Evolutionary conservation across 2,329 filamentous ascomycete genomes (phyloP), one percentile per base, ranked within the genome.

Genomic region (Atkinsonella texensis): DNA sequence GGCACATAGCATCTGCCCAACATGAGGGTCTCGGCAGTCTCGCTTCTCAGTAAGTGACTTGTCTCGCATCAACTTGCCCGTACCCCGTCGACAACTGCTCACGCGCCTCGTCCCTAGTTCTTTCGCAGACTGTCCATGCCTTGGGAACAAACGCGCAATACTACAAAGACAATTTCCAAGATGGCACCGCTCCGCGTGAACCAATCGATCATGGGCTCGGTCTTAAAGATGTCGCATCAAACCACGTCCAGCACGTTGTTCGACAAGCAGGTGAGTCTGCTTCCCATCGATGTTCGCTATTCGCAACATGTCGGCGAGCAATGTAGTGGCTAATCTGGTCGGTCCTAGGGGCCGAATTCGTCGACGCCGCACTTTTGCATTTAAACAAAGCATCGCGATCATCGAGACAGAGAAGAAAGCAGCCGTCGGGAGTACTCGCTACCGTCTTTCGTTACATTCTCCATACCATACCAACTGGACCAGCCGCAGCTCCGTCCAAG

Each of bases 321-420:
- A 28, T n/a, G 20, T 23, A 10, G 28, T 43, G 18, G 23, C 23
- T 46, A 33, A 40, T 8, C 17, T 13, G 38, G 7, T 18, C 46
- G 51, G 41, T 48, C 31, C 10, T 55, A 76, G 77, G 76, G 41
- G 72, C 72, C 58, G 75, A 80, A 48, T 66, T 77, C 15, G 75
- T 80, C 51, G 73, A 77, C 45, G 68, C 71, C 31, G 78, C 78
- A 5, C 63, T 76, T 51, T 62, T 63, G 42, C 74, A 79, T 55
- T 67, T 81, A 40, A 66, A 65, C 41, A 76, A 75, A 59, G 67
- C 77, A 15, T 71, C 76, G 31, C 65, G 67, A n/a, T 67, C 71
- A 12, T 61, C 67, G 4, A 69, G 73, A 54, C 65, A 69, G 53
- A 70, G 71, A 53, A 65, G 68, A 38, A 72, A 68, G 57, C 73